These are phyloP conservation scores for Calycina herbarum DNA, from an alignment of 2,329 filamentous ascomycete genomes.

Conservation along the genomic window DNA sequence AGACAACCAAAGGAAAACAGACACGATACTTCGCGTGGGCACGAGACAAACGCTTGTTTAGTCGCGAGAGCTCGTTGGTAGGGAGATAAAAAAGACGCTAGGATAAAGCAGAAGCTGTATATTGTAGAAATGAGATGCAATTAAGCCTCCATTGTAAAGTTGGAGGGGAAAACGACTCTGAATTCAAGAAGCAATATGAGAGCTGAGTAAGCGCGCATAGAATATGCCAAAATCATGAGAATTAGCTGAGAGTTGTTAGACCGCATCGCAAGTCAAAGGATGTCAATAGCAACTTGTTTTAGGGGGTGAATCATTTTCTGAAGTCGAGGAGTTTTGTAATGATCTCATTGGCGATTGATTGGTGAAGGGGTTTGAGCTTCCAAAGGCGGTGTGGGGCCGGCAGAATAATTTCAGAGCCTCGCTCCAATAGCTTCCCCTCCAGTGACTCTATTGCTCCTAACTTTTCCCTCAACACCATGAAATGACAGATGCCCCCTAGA, in stretches of 20 bases:
- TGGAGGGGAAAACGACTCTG: background rate
- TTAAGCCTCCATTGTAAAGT: background rate
- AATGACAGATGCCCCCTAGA: background rate
- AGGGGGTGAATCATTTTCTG: too few relatives aligned
- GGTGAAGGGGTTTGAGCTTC: background rate
- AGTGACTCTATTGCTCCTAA: background rate
- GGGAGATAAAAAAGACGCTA: background rate
- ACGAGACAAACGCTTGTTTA: background rate
- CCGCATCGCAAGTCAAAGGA: too few relatives aligned
- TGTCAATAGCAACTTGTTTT: too few relatives aligned
- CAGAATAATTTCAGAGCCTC: background rate
- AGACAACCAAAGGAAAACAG: background rate
- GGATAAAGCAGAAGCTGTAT: background rate
- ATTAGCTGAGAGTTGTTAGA: too few relatives aligned
- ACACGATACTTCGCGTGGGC: conserved; percentile 8
- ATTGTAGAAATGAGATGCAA: background rate
- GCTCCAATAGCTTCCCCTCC: background rate
- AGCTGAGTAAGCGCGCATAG: too few relatives aligned
- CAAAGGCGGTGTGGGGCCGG: background rate
- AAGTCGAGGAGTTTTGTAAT: too few relatives aligned
- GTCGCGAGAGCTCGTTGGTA: background rate
- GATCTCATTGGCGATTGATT: too few relatives aligned
- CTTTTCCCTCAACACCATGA: background rate
- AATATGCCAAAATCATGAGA: too few relatives aligned
- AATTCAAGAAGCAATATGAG: too few relatives aligned